A percentile compares a stretch with the other conserved stretches of the same genome.
Evolutionary conservation across 1,284 basidiomycete species (phyloP).

Genomic region (Puccinia triticina): DNA sequence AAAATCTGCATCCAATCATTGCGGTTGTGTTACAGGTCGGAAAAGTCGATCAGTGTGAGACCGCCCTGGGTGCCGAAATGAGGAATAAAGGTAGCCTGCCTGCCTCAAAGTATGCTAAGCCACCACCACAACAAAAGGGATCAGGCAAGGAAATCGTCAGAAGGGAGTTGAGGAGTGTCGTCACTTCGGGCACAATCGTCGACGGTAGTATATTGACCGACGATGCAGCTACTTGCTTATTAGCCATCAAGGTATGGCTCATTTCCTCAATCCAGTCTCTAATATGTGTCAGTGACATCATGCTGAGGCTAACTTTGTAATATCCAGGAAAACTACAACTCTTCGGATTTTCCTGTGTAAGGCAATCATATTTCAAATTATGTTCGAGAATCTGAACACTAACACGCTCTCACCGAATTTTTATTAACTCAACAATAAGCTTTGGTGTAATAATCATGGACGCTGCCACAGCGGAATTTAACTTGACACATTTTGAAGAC

Average conservation of each 20-base stretch:
- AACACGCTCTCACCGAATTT: neutral
- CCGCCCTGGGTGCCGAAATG: slow-evolving; percentile 71
- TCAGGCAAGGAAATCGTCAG: slow-evolving; percentile 59
- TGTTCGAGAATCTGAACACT: neutral
- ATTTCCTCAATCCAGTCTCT: neutral
- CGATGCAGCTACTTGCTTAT: slow-evolving; percentile 92
- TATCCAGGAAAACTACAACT: slow-evolving; percentile 26
- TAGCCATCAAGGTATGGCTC: slow-evolving; percentile 73
- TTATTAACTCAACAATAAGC: slow-evolving; percentile 54
- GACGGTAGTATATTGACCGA: slow-evolving; percentile 85
- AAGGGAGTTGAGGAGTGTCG: slow-evolving; percentile 88
- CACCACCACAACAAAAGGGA: slow-evolving; percentile 52
- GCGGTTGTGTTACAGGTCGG: slow-evolving; percentile 65
- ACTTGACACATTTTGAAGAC: slow-evolving; percentile 84
- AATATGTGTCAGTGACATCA: neutral
- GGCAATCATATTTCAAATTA: neutral
- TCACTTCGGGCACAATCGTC: slow-evolving; percentile 94
- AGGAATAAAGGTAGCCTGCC: slow-evolving; percentile 63
- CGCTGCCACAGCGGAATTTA: slow-evolving; percentile 94
- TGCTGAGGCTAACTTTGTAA: neutral
- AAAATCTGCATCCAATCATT: neutral
- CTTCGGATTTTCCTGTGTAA: slow-evolving; percentile 56
- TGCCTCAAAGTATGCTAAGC: slow-evolving; percentile 54
- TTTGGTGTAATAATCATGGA: slow-evolving; percentile 96
- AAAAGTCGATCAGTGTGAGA: slow-evolving; percentile 94